Conservation (phyloP, 2,329 filamentous ascomycete species). For the Trichoderma sp. region DNA sequence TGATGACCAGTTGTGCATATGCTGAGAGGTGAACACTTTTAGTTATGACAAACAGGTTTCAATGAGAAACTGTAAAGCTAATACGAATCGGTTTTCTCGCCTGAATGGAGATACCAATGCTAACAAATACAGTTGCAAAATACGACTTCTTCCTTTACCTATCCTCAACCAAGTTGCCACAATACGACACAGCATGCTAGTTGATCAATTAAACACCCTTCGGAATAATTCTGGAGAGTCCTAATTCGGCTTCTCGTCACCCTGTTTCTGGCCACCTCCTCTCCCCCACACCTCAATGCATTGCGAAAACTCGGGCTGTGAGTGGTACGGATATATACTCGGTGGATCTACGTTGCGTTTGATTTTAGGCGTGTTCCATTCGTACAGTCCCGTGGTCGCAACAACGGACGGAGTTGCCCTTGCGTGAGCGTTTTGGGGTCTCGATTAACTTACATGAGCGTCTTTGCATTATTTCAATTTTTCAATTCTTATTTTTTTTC, state of each 20-base stretch:
- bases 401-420: background rate
- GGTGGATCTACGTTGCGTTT: background rate
- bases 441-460: background rate
- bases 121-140: background rate
- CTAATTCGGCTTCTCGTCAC: background rate
- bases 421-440: background rate
- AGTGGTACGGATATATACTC: constrained; percentile 16
- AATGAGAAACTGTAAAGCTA: background rate
- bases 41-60: background rate
- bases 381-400: background rate
- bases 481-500: background rate
- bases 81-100: background rate
- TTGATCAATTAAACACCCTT: background rate
- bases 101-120: background rate
- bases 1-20: background rate
- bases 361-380: constrained; percentile 6
- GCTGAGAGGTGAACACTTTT: background rate
- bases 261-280: background rate
- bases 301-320: background rate
- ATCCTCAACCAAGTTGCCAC: background rate
- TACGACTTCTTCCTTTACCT: background rate
- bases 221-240: background rate
- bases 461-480: background rate
- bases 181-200: background rate
- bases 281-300: background rate